Evolutionary conservation across 1,284 basidiomycete genomes (phyloP).

Genomic region (Ganoderma resinaceum): DNA sequence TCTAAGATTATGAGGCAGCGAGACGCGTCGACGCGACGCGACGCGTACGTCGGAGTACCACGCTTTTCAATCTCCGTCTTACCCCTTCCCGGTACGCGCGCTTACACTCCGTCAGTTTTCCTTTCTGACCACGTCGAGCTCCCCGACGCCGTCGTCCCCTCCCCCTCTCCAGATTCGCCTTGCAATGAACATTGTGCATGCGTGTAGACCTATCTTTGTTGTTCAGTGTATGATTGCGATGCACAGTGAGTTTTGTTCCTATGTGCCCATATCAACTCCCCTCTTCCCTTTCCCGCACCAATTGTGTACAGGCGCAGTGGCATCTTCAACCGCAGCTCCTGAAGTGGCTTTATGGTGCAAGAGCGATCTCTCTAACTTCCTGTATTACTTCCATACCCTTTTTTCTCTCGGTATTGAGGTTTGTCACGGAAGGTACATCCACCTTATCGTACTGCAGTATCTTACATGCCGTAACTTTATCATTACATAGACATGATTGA

Average conservation of each 20-base stretch:
- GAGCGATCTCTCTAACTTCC: constrained; percentile 34
- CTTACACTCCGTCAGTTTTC: background rate
- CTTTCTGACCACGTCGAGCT: background rate
- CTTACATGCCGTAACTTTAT: background rate
- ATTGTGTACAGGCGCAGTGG: constrained; percentile 48
- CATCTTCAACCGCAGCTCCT: constrained; percentile 41
- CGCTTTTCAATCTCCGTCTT: constrained; percentile 31
- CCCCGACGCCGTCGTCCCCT: background rate
- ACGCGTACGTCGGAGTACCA: constrained; percentile 33
- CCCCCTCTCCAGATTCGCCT: background rate
- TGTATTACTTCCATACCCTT: constrained; percentile 42
- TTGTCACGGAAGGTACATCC: constrained; percentile 43
- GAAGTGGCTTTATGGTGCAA: constrained; percentile 45
- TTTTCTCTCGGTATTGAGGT: constrained; percentile 37
- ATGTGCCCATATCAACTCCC: background rate
- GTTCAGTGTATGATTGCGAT: background rate
- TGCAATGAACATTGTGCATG: background rate
- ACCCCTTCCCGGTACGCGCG: background rate
- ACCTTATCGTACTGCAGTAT: background rate
- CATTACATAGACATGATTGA: background rate
- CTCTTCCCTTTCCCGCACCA: constrained; percentile 31
- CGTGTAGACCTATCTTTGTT: background rate
- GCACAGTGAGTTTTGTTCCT: background rate
- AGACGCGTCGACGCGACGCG: constrained; percentile 28
- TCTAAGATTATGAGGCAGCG: background rate